Conservation (phyloP, 768 basidiomycete species). For the Vishniacozyma victoriae region DNA sequence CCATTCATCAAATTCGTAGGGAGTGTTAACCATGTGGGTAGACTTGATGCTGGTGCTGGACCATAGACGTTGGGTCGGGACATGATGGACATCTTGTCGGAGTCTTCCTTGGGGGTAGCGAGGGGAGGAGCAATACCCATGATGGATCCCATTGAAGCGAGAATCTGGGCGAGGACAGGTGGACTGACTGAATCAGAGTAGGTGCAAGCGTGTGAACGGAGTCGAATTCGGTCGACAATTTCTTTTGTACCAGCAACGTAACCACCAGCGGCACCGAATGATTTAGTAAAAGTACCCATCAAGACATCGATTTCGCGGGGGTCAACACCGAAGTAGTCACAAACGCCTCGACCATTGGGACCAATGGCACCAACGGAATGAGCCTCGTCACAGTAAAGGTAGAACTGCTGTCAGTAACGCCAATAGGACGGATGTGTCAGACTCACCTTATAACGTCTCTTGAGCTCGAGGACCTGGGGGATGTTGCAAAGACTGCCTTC, state of each 20-base stretch:
- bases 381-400: slow-evolving; percentile 91
- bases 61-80: slow-evolving; percentile 49
- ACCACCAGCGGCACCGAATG: slow-evolving; percentile 63
- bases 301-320: slow-evolving; percentile 80
- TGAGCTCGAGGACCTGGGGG: slow-evolving; percentile 74
- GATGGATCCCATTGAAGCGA: slow-evolving; percentile 91
- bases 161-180: slow-evolving; percentile 80
- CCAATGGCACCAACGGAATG: slow-evolving; percentile 96
- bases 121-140: slow-evolving; percentile 63
- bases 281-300: slow-evolving; percentile 93
- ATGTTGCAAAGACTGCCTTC: slow-evolving; percentile 90
- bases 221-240: slow-evolving; percentile 72
- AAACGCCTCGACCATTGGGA: slow-evolving; percentile 86
- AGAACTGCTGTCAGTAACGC: slow-evolving; percentile 60
- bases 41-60: slow-evolving; percentile 58
- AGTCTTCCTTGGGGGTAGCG: slow-evolving; percentile 50
- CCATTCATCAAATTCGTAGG: slow-evolving; percentile 71
- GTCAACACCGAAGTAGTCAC: slow-evolving; percentile 83
- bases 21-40: slow-evolving; percentile 76
- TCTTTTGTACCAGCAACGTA: slow-evolving; percentile 81
- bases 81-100: slow-evolving; percentile 45
- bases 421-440: neutral
- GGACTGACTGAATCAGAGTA: slow-evolving; percentile 91
- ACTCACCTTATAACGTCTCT: slow-evolving; percentile 87
- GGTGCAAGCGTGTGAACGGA: slow-evolving; percentile 70